Evolutionary conservation across 805 yeast genomes (phyloP).

Genomic region (Yamadazyma akitaensis): DNA sequence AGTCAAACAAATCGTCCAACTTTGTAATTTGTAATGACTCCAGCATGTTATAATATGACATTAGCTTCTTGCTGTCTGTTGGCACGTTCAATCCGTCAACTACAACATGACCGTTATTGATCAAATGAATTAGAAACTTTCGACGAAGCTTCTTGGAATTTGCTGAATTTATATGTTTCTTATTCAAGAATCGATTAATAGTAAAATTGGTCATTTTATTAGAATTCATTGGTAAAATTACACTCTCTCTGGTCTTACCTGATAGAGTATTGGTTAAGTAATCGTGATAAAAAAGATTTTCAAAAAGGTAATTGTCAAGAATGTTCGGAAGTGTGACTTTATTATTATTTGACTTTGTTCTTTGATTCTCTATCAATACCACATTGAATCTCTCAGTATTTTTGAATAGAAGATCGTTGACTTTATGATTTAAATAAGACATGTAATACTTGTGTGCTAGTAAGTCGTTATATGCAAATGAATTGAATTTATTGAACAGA

Average conservation of each 20-base stretch:
- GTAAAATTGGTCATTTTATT: conserved; percentile 37
- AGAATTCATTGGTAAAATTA: conserved; percentile 36
- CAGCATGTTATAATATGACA: conserved; percentile 2
- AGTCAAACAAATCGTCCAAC: conserved; percentile 41
- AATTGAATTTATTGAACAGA: conserved; percentile 4
- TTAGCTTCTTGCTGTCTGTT: neutral
- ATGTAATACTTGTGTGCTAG: conserved; percentile 7
- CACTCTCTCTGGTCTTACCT: neutral
- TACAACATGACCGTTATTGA: neutral
- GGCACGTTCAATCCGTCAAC: conserved; percentile 6
- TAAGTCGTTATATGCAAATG: conserved; percentile 5
- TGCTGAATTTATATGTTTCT: conserved; percentile 11
- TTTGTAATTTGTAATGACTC: conserved; percentile 18
- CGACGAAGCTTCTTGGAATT: conserved; percentile 11
- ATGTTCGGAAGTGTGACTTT: conserved; percentile 38
- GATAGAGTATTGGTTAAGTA: conserved; percentile 17
- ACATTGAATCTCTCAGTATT: conserved; percentile 18
- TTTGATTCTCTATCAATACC: conserved; percentile 36
- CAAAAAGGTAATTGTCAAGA: conserved; percentile 35
- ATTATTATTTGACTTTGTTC: conserved; percentile 35
- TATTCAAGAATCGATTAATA: conserved; percentile 32
- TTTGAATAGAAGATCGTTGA: conserved; percentile 18
- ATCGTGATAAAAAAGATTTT: conserved; percentile 33
- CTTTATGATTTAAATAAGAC: conserved; percentile 14
- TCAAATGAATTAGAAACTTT: conserved; percentile 3